phyloP scores from a whole-genome alignment of 306 rosid genomes.

The Medicago lupulina region DNA sequence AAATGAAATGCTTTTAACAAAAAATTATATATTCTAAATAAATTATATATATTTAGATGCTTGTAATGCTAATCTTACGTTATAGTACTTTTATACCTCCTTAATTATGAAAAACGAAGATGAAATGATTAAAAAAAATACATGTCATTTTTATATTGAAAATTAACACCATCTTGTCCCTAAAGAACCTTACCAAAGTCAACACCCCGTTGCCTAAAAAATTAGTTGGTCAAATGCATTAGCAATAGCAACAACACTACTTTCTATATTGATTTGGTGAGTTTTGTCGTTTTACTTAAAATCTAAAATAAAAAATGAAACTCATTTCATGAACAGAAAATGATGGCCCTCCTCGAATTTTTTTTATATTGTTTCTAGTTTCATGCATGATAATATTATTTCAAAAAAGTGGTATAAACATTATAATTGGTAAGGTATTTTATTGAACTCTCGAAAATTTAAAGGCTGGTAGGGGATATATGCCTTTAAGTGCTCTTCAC shows the following conservation, averaged over 20 bases:
- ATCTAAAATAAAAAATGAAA: constrained; percentile 11
- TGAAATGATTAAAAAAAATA: neutral
- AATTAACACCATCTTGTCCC: neutral
- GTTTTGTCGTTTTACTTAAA: constrained; percentile 8
- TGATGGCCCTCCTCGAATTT: neutral
- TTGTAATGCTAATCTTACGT: neutral
- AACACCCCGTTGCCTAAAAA: constrained; percentile 45
- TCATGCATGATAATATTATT: neutral
- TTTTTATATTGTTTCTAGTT: neutral
- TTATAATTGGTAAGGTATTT: too few relatives aligned
- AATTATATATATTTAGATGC: neutral
- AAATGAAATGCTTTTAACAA: neutral
- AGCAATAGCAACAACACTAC: constrained; percentile 36
- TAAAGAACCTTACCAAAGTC: constrained; percentile 36
- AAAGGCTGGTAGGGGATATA: too few relatives aligned
- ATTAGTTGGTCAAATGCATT: constrained; percentile 56
- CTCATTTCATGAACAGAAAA: neutral
- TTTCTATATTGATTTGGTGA: constrained; percentile 33
- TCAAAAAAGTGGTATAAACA: neutral
- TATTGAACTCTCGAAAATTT: neutral
- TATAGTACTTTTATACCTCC: neutral
- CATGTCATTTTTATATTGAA: neutral
- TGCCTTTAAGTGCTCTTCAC: constrained; percentile 60
- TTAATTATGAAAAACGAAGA: neutral
- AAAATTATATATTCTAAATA: neutral